These are phyloP conservation scores for Mallotus nudiflorus DNA, from an alignment of 345 rosid species.

Conservation along the genomic window DNA sequence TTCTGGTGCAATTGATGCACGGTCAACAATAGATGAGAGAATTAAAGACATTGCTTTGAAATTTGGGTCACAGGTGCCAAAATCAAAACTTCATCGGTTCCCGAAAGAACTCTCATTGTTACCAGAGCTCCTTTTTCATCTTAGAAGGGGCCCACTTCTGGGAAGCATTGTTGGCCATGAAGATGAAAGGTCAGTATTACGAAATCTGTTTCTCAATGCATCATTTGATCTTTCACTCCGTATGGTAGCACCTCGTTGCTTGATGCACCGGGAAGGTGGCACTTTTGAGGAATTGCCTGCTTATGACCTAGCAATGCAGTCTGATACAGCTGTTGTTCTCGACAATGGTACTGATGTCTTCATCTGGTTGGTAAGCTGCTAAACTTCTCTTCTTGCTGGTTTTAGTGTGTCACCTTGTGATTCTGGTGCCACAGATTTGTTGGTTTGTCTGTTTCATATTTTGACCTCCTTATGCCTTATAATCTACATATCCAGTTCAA, in stretches of 20 bases:
- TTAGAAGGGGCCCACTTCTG: conserved; percentile 83
- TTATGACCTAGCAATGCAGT: conserved; percentile 93
- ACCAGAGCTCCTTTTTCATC: conserved; percentile 90
- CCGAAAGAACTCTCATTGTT: conserved; percentile 79
- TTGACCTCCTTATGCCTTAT: conserved; percentile 1
- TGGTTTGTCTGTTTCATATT: conserved; percentile 4
- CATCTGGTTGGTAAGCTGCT: conserved; percentile 86
- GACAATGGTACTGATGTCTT: conserved; percentile 98
- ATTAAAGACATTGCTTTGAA: conserved; percentile 80
- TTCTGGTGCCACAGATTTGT: background rate
- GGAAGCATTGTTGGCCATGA: conserved; percentile 98
- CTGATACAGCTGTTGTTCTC: conserved; percentile 93
- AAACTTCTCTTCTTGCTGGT: conserved; percentile 11
- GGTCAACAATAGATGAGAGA: conserved; percentile 78
- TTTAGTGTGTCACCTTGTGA: background rate
- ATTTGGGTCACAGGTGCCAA: conserved; percentile 77
- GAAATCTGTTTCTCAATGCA: conserved; percentile 84
- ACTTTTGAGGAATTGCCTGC: conserved; percentile 95
- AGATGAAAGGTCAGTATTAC: conserved; percentile 89
- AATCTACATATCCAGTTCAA: conserved; percentile 14
- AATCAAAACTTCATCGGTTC: conserved; percentile 77
- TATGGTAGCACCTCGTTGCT: conserved; percentile 92
- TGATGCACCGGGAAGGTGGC: conserved; percentile 97
- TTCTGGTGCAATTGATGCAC: conserved; percentile 74
- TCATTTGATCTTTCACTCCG: conserved; percentile 91